Conservation (phyloP, 768 basidiomycete genomes). For the Tylopilus rubrobrunneus region DNA sequence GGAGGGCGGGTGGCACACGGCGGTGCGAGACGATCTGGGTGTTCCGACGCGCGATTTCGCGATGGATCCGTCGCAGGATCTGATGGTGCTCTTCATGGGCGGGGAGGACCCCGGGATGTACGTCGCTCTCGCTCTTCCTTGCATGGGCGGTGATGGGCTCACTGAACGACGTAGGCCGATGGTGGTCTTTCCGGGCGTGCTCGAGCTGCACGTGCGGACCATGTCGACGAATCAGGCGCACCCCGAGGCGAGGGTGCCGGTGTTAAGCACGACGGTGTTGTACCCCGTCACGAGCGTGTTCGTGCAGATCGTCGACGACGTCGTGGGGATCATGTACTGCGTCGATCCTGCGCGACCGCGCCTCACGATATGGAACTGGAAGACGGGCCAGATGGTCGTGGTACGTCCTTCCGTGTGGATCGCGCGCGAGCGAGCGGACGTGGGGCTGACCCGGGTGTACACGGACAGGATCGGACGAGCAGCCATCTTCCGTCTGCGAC, state of each 20-base stretch:
- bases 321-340: constrained; percentile 47
- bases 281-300: constrained; percentile 30
- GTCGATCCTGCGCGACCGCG: constrained; percentile 21
- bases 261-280: constrained; percentile 24
- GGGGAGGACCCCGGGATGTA: constrained; percentile 16
- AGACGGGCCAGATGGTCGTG: constrained; percentile 36
- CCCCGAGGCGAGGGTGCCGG: constrained; percentile 34
- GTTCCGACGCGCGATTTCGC: constrained; percentile 52
- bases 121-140: neutral
- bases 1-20: neutral
- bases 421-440: no score
- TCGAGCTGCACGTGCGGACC: constrained; percentile 43
- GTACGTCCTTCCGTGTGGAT: no score
- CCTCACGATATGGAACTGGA: constrained; percentile 50
- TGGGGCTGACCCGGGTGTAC: no score
- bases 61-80: constrained; percentile 63
- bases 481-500: constrained; percentile 24
- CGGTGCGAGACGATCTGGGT: constrained; percentile 35
- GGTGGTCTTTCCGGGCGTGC: constrained; percentile 4
- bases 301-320: constrained; percentile 52
- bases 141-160: neutral
- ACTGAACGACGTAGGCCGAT: constrained; percentile 6
- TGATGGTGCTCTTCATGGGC: constrained; percentile 42
- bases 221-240: constrained; percentile 42
- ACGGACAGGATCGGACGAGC: constrained; percentile 22